Evolutionary conservation across 208 protist genomes (phyloP).

Genomic region (Novymonas esmeraldas): DNA sequence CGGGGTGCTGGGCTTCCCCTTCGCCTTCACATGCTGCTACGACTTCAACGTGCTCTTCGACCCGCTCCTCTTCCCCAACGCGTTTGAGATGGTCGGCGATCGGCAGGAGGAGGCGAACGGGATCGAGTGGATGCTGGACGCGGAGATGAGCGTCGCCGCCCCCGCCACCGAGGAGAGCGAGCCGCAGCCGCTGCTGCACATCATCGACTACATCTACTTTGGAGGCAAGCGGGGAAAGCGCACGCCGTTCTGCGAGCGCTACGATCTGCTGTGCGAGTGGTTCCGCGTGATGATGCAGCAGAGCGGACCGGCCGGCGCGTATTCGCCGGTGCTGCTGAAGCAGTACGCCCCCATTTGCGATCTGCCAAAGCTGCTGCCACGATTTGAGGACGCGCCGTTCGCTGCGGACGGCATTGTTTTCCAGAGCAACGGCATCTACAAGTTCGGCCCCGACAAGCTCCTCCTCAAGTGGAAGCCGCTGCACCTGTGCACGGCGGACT

Average conservation of each 20-base stretch:
- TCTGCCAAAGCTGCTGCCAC: constrained; percentile 54
- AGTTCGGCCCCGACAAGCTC: constrained; percentile 65
- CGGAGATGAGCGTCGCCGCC: constrained; percentile 53
- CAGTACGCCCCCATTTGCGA: constrained; percentile 79
- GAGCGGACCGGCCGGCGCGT: constrained; percentile 15
- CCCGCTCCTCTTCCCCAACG: constrained; percentile 26
- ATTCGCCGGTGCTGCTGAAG: constrained; percentile 51
- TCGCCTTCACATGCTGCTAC: constrained; percentile 69
- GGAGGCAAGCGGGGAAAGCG: constrained; percentile 59
- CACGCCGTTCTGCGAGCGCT: constrained; percentile 54
- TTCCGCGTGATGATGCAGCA: constrained; percentile 47
- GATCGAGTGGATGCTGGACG: constrained; percentile 79
- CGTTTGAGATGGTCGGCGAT: constrained; percentile 10
- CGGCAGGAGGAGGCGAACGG: constrained; percentile 11
- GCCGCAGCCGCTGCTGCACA: constrained; percentile 46
- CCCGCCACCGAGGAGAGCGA: not conserved
- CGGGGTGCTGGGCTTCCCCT: constrained; percentile 79
- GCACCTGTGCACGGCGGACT: constrained; percentile 82
- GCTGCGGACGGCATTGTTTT: constrained; percentile 86
- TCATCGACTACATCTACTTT: constrained; percentile 88
- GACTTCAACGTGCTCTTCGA: constrained; percentile 75
- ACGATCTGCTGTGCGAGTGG: constrained; percentile 58
- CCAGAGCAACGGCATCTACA: constrained; percentile 75
- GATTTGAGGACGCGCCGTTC: constrained; percentile 51
- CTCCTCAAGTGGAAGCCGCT: constrained; percentile 91